These are phyloP conservation scores for Zasmidium citrigriseum DNA, from an alignment of 2,329 filamentous ascomycete species.

Conservation along the genomic window DNA sequence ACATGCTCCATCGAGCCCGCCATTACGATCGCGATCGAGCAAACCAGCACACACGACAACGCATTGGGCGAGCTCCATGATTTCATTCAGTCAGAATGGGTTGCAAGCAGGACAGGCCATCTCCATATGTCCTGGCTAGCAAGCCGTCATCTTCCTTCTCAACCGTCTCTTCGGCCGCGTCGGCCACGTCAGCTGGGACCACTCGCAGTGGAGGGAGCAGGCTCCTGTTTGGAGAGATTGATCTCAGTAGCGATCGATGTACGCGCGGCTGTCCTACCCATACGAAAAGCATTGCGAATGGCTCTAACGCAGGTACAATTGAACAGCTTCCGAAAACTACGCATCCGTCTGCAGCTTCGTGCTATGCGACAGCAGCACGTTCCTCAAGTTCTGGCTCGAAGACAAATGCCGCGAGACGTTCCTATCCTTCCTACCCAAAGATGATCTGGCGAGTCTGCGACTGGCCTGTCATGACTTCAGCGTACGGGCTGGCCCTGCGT, in stretches of 20 bases:
- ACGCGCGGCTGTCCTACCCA: constrained; percentile 17
- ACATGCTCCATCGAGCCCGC: constrained; percentile 15
- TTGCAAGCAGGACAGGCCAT: constrained; percentile 29
- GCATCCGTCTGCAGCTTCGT: constrained; percentile 53
- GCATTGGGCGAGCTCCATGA: constrained; percentile 23
- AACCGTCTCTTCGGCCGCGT: constrained; percentile 32
- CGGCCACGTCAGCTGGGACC: constrained; percentile 36
- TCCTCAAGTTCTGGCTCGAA: constrained; percentile 53
- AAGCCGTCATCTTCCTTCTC: constrained; percentile 38
- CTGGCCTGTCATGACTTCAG: constrained; percentile 70
- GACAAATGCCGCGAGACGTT: constrained; percentile 49
- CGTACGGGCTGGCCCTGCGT: constrained; percentile 66
- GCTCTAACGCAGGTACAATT: constrained; percentile 23
- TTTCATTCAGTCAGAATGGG: constrained; percentile 24
- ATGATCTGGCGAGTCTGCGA: constrained; percentile 55
- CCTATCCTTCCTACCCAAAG: constrained; percentile 42
- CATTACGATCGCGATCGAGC: constrained; percentile 21
- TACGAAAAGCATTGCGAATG: constrained; percentile 5
- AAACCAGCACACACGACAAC: neutral
- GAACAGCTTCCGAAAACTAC: constrained; percentile 45
- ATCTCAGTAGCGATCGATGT: constrained; percentile 44
- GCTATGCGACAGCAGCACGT: constrained; percentile 49
- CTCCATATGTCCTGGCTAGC: constrained; percentile 30
- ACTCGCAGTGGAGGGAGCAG: constrained; percentile 39
- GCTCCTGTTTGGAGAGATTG: constrained; percentile 53